These are phyloP conservation scores for Craterostigma plantagineum DNA, from an alignment of 257 asterid species.

Conservation along the genomic window DNA sequence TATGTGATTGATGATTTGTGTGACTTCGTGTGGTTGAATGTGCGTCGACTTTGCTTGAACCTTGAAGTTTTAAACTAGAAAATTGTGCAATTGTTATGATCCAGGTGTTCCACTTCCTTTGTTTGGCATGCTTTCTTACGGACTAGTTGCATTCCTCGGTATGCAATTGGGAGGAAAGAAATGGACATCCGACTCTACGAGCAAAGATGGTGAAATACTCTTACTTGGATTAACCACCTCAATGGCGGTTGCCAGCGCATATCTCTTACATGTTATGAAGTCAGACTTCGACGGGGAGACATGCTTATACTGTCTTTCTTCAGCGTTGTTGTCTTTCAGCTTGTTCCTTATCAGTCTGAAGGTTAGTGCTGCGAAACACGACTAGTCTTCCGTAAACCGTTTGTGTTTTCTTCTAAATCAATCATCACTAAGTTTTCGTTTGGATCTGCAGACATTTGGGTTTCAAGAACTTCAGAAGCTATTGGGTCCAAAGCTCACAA, in stretches of 20 bases:
- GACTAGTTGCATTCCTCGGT: conserved; percentile 55
- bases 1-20: too few species aligned
- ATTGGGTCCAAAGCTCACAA: conserved; percentile 48
- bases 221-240: conserved; percentile 63
- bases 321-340: conserved; percentile 60
- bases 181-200: conserved; percentile 20
- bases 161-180: conserved; percentile 35
- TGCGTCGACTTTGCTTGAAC: too few species aligned
- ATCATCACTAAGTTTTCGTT: background rate
- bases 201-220: conserved; percentile 31
- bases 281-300: conserved; percentile 59
- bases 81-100: too few species aligned
- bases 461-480: conserved; percentile 23
- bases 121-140: conserved; percentile 84
- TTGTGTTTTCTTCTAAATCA: conserved; percentile 7
- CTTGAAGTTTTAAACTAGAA: too few species aligned
- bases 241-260: conserved; percentile 87
- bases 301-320: conserved; percentile 66
- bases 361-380: conserved; percentile 22
- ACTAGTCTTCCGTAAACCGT: conserved; percentile 1
- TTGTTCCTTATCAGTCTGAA: conserved; percentile 51
- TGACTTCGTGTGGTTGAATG: too few species aligned
- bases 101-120: conserved; percentile 88
- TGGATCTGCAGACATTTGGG: conserved; percentile 14
- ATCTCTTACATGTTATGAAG: conserved; percentile 70